Conservation (phyloP, 2,329 filamentous ascomycete species). For the Microdochium nivale region DNA sequence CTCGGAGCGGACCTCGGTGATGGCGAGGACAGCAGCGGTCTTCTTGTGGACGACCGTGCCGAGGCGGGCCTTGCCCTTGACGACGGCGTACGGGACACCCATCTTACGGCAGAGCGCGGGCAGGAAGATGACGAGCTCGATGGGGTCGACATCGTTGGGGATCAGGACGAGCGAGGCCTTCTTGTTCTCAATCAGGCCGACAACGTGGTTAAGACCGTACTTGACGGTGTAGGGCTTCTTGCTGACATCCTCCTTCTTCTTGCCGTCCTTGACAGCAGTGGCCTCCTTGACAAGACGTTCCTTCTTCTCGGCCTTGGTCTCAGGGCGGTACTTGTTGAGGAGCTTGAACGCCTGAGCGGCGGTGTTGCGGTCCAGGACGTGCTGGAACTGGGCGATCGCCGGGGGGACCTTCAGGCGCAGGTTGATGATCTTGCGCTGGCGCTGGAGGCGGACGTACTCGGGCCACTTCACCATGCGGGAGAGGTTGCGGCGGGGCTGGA, state of each 20-base stretch:
- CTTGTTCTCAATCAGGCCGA: constrained; percentile 97
- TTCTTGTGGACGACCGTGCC: constrained; percentile 99
- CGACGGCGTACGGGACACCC: constrained; percentile 97
- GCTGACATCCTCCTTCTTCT: constrained; percentile 99
- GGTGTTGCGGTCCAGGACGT: constrained; percentile 93
- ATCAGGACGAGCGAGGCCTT: constrained; percentile 98
- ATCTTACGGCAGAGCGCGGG: constrained; percentile 99
- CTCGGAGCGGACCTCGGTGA: constrained; percentile 95
- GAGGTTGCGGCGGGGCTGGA: constrained; percentile 92
- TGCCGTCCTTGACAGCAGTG: constrained; percentile 93
- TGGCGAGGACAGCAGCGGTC: constrained; percentile 90
- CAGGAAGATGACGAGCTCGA: constrained; percentile 98
- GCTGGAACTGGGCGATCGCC: constrained; percentile 94
- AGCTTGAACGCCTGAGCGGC: constrained; percentile 98
- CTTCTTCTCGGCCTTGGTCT: constrained; percentile 99
- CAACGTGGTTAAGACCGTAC: constrained; percentile 99
- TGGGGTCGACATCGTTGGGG: constrained; percentile 98
- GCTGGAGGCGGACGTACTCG: constrained; percentile 97
- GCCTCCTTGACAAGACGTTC: constrained; percentile 98
- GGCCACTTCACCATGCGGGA: constrained; percentile 99
- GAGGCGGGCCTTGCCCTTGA: constrained; percentile 99
- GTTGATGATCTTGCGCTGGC: constrained; percentile 90
- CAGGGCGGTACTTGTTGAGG: constrained; percentile 99
- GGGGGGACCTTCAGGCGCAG: constrained; percentile 98
- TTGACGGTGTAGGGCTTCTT: constrained; percentile 99